Conservation (phyloP, 2,329 filamentous ascomycete genomes). For the Diaporthe sp. region DNA sequence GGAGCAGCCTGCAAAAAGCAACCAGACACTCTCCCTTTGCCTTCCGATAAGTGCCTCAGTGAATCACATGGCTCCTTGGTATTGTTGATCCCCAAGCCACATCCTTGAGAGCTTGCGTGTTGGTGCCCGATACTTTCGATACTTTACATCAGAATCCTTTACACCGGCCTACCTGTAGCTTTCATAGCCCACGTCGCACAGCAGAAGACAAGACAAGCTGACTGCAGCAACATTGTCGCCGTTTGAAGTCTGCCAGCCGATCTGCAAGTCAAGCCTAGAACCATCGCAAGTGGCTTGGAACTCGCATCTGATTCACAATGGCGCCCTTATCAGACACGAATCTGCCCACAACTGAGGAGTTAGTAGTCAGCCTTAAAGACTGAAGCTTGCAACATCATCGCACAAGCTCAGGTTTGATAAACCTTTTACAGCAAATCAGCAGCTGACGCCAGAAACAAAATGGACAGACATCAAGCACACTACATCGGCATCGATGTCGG, state of each 20-base stretch:
- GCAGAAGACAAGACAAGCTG: slow-evolving; percentile 20
- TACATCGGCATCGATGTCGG: slow-evolving; percentile 94
- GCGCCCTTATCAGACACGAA: slow-evolving; percentile 21
- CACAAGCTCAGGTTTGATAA: background rate
- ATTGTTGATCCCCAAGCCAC: slow-evolving; percentile 24
- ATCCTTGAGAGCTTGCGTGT: slow-evolving; percentile 17
- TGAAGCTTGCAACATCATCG: slow-evolving; percentile 10
- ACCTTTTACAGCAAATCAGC: background rate
- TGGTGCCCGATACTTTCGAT: slow-evolving; percentile 7
- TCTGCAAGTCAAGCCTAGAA: slow-evolving; percentile 5
- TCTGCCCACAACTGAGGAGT: slow-evolving; percentile 35
- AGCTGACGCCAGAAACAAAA: slow-evolving; percentile 19
- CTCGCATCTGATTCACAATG: slow-evolving; percentile 19
- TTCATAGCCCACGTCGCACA: slow-evolving; percentile 5
- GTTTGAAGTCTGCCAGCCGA: background rate
- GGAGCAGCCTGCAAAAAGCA: slow-evolving; percentile 17
- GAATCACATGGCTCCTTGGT: slow-evolving; percentile 21
- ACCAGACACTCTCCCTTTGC: slow-evolving; percentile 1
- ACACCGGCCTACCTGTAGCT: background rate
- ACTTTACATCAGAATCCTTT: background rate
- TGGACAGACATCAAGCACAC: slow-evolving; percentile 56
- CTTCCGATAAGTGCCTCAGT: slow-evolving; percentile 4
- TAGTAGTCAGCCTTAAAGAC: slow-evolving; percentile 9
- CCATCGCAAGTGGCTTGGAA: slow-evolving; percentile 12
- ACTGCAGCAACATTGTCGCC: background rate